These are phyloP conservation scores for Cladophialophora bantiana DNA, from an alignment of 2,329 filamentous ascomycete species.

Conservation along the genomic window DNA sequence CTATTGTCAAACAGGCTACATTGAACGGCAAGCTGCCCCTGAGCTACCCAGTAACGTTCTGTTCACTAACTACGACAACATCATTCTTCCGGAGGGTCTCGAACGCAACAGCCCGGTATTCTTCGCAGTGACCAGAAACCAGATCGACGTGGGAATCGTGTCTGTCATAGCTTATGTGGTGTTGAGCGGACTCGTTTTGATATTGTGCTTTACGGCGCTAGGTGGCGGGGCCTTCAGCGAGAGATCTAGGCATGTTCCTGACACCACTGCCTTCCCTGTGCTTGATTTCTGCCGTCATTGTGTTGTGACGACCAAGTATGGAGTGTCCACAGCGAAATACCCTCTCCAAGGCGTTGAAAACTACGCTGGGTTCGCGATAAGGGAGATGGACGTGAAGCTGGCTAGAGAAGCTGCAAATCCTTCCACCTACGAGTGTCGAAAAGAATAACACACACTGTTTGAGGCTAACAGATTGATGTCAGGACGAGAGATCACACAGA, in stretches of 20 bases:
- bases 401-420: background rate
- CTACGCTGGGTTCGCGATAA: background rate
- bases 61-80: background rate
- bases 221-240: background rate
- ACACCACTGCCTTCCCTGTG: background rate
- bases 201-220: background rate
- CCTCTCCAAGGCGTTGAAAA: background rate
- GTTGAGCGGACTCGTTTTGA: background rate
- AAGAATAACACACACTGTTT: background rate
- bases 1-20: background rate
- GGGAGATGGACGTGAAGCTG: background rate
- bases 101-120: background rate
- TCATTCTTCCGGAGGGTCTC: background rate
- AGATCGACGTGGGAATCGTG: constrained; percentile 1
- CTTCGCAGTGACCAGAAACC: background rate
- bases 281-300: constrained; percentile 1
- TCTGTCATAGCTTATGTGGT: background rate
- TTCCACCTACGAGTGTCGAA: background rate
- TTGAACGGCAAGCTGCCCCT: background rate
- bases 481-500: too few relatives aligned
- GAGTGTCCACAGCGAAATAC: background rate
- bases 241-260: background rate
- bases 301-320: background rate
- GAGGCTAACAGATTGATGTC: too few relatives aligned
- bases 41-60: background rate